Conservation (phyloP, 371 early-diverging fungal species). For the Haplosporangium sp. region DNA sequence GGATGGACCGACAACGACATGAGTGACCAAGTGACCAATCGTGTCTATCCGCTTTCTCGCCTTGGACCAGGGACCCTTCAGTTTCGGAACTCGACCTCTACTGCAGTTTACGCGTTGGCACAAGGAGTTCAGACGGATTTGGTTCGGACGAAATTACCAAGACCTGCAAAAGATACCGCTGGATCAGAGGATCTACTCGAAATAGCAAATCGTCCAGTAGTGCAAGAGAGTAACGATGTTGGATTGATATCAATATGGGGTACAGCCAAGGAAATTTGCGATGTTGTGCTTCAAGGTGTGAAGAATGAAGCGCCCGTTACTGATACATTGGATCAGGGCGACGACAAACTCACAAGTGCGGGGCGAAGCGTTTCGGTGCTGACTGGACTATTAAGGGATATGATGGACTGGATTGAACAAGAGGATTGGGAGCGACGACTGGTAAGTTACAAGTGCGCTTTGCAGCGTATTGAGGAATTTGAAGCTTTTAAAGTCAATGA, state of each 20-base stretch:
- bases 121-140: slow-evolving; percentile 31
- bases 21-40: slow-evolving; percentile 4
- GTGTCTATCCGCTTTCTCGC: slow-evolving; percentile 16
- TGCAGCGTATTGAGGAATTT: not conserved
- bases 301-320: slow-evolving; percentile 5
- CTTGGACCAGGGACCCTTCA: slow-evolving; percentile 8
- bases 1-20: slow-evolving; percentile 28
- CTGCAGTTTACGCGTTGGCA: slow-evolving; percentile 31
- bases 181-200: not conserved
- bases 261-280: slow-evolving; percentile 18
- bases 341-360: not conserved
- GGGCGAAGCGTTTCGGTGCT: slow-evolving; percentile 5
- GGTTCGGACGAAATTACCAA: slow-evolving; percentile 20
- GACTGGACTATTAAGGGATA: slow-evolving; percentile 37
- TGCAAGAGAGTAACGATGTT: not conserved
- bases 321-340: not conserved
- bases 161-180: too few relatives aligned
- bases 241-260: slow-evolving; percentile 20
- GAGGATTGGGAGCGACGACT: slow-evolving; percentile 50
- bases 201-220: not conserved
- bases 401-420: slow-evolving; percentile 48
- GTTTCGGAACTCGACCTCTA: slow-evolving; percentile 29
- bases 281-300: slow-evolving; percentile 17
- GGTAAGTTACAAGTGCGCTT: slow-evolving; percentile 13
- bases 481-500: too few relatives aligned